Evolutionary conservation across 2,329 filamentous ascomycete species (phyloP).

Genomic region (Pestalotiopsis sp.): DNA sequence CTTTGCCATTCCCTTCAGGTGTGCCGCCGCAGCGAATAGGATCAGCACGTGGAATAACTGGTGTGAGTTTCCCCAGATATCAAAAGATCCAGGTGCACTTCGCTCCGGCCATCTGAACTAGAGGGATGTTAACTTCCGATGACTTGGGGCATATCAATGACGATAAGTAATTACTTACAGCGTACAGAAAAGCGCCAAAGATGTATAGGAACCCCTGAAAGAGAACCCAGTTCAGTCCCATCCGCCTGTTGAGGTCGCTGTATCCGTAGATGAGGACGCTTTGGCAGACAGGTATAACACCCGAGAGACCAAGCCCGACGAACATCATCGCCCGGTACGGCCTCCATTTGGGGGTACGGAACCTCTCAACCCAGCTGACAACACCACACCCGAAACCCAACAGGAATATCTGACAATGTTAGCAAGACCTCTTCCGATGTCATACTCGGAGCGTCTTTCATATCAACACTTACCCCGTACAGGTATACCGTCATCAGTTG

Average conservation of each 20-base stretch:
- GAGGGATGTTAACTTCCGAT: neutral
- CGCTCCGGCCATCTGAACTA: conserved; percentile 83
- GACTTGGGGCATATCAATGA: neutral
- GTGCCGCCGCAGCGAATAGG: conserved; percentile 77
- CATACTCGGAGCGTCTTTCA: neutral
- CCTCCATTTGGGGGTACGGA: conserved; percentile 82
- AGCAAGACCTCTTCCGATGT: neutral
- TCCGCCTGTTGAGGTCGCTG: conserved; percentile 66
- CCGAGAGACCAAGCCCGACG: conserved; percentile 81
- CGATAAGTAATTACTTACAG: conserved; percentile 51
- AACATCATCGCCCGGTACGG: conserved; percentile 91
- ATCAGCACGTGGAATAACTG: conserved; percentile 96
- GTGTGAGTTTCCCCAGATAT: conserved; percentile 92
- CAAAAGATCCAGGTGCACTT: conserved; percentile 75
- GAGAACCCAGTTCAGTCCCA: conserved; percentile 81
- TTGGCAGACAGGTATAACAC: conserved; percentile 81
- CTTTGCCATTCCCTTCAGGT: conserved; percentile 79
- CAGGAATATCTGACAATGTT: conserved; percentile 66
- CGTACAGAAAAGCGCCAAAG: conserved; percentile 82
- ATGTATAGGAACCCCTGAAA: conserved; percentile 85
- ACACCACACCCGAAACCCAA: conserved; percentile 77
- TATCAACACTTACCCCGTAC: conserved; percentile 60
- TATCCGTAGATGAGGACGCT: conserved; percentile 71
- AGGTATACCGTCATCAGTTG: conserved; percentile 72
- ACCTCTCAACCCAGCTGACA: conserved; percentile 79